Conservation (phyloP, 441 rosid genomes). For the Adansonia rubrostipa region DNA sequence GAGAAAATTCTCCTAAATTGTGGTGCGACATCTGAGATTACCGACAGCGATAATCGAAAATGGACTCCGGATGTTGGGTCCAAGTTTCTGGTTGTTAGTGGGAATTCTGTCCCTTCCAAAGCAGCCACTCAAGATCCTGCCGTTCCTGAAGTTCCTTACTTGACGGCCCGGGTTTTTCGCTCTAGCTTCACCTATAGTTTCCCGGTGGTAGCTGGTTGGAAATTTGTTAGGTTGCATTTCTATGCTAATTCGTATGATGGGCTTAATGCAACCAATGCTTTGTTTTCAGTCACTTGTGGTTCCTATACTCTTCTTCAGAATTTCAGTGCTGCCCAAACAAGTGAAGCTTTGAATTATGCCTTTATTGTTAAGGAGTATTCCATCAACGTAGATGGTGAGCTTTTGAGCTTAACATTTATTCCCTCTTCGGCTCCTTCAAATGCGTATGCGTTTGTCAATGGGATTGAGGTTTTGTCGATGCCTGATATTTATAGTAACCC, state of each 20-base stretch:
- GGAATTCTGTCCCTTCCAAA: slow-evolving; percentile 41
- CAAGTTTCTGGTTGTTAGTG: slow-evolving; percentile 51
- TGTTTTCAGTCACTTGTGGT: slow-evolving; percentile 72
- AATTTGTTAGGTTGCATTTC: slow-evolving; percentile 79
- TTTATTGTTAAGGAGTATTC: slow-evolving; percentile 72
- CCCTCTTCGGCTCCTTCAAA: slow-evolving; percentile 52
- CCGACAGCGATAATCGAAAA: slow-evolving; percentile 58
- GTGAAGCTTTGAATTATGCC: slow-evolving; percentile 67
- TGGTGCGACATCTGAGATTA: slow-evolving; percentile 51
- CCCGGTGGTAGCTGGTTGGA: slow-evolving; percentile 76
- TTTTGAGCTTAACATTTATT: slow-evolving; percentile 65
- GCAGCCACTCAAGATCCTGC: slow-evolving; percentile 71
- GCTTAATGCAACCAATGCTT: slow-evolving; percentile 54
- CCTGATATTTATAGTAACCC: slow-evolving; percentile 70
- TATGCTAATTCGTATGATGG: slow-evolving; percentile 66
- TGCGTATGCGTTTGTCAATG: slow-evolving; percentile 83
- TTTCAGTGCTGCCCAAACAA: slow-evolving; percentile 80
- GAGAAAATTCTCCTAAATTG: slow-evolving; percentile 74
- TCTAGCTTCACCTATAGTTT: slow-evolving; percentile 71
- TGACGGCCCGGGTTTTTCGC: slow-evolving; percentile 74
- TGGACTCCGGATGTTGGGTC: slow-evolving; percentile 83
- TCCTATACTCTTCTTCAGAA: slow-evolving; percentile 72
- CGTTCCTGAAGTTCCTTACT: slow-evolving; percentile 63
- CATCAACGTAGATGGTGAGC: slow-evolving; percentile 58
- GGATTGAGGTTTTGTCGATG: slow-evolving; percentile 88